Evolutionary conservation across 1,284 basidiomycete genomes (phyloP), one percentile per base, ranked within the genome.

Genomic region (Grifola frondosa): DNA sequence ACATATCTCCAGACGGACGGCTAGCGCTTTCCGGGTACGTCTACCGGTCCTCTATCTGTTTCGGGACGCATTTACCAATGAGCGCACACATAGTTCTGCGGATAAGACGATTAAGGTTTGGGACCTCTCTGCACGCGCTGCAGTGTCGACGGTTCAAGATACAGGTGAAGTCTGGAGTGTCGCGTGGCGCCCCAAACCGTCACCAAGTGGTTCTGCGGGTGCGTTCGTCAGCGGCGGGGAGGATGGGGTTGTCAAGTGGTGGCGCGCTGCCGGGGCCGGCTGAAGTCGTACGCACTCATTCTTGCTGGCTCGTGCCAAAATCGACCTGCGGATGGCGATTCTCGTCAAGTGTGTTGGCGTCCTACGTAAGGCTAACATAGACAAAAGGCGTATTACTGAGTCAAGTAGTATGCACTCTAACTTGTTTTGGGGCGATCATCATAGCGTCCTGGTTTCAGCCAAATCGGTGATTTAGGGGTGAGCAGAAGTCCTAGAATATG

Each of bases 51-150:
- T 36, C n/a, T 23, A 35, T 22, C 44, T 15, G 22, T 31, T 23
- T n/a, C n/a, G n/a, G n/a, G n/a, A 13, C 32, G 12, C 29, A 23
- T 40, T 31, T 46, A 15, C 37, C 36, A n/a, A 42, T 37, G 21
- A 15, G 37, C 33, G 21, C 8, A 19, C 15, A 30, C 25, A 24
- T 16, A 90, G 88, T 11, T 90, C 88, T 32, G 86, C 90, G 11
- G 91, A 95, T 65, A 87, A 84, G 61, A 82, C 81, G 2, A 81
- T 91, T 55, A 91, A 91, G 61, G 78, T 94, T 3, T 95, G 91
- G 91, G 91, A 95, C 58, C 77, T 94, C 33, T 78, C 74, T 2
- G 78, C 89, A 22, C 81, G 90, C 7, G 71, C 82, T 1, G 81
- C 83, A 20, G 89, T 94, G 5, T 88, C 81, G 24, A 91, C 88